Percentiles rank a stretch among this genome's conserved stretches.
Conservation (phyloP, 108 stramenopile genomes). For the Pseudonitzschia pungens region DNA sequence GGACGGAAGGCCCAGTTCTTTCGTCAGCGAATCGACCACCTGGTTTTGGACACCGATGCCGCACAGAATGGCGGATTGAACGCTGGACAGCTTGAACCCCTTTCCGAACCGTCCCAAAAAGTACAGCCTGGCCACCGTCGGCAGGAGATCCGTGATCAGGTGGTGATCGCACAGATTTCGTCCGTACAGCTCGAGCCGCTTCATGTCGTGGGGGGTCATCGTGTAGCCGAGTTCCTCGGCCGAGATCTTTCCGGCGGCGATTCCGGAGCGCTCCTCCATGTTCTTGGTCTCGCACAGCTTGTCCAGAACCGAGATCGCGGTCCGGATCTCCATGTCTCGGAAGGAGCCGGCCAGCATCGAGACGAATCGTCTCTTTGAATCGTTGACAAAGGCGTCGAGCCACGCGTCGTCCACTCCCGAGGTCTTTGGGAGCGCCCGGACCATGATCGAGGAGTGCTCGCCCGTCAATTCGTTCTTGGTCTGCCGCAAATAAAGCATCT, state of each 20-base stretch:
- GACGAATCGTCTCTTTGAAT: constrained; percentile 86
- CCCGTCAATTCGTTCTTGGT: constrained; percentile 98
- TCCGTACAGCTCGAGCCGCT: constrained; percentile 95
- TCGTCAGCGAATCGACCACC: constrained; percentile 72
- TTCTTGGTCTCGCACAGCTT: constrained; percentile 36
- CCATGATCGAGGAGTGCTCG: constrained; percentile 94
- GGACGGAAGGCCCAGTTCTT: constrained; percentile 84
- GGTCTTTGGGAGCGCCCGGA: constrained; percentile 78
- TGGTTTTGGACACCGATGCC: constrained; percentile 89
- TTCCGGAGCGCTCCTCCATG: constrained; percentile 42
- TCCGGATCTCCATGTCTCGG: constrained; percentile 73
- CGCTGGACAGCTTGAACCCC: constrained; percentile 72
- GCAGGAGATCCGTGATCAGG: constrained; percentile 94
- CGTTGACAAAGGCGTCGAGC: constrained; percentile 90
- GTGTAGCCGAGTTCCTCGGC: constrained; percentile 80
- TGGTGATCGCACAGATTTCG: constrained; percentile 99
- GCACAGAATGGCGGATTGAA: constrained; percentile 89
- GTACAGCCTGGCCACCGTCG: constrained; percentile 84
- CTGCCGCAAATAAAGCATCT: constrained; percentile 94
- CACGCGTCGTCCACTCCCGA: constrained; percentile 87
- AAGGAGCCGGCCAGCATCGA: constrained; percentile 86
- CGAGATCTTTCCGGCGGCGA: constrained; percentile 49
- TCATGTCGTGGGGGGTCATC: constrained; percentile 93
- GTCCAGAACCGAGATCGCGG: constrained; percentile 78
- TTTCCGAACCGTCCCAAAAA: constrained; percentile 86